Conservation (phyloP, 495 filamentous ascomycete genomes). For the Hypoxylon lienhwacheense region DNA sequence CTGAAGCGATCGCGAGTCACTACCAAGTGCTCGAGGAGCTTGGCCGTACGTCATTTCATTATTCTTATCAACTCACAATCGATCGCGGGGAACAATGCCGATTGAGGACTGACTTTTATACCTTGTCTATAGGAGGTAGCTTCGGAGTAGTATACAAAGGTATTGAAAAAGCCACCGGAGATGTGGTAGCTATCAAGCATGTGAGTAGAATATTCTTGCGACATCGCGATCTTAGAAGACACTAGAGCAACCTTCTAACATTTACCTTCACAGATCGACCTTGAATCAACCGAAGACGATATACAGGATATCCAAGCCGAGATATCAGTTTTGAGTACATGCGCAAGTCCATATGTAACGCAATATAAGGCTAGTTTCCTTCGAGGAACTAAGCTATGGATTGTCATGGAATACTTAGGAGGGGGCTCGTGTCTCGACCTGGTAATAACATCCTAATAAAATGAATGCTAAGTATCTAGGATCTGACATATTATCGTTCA, state of each 20-base stretch:
- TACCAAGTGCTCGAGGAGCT: constrained; percentile 93
- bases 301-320: constrained; percentile 98
- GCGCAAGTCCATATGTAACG: constrained; percentile 88
- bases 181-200: constrained; percentile 91
- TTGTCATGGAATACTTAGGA: constrained; percentile 97
- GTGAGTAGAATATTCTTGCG: constrained; percentile 56
- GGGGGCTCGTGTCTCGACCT: constrained; percentile 92
- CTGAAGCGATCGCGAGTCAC: constrained; percentile 71
- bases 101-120: constrained; percentile 22
- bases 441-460: constrained; percentile 50
- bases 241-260: constrained; percentile 20
- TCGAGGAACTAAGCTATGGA: constrained; percentile 94
- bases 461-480: background rate
- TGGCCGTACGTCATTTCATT: constrained; percentile 66
- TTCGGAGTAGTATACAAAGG: constrained; percentile 98
- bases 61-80: background rate
- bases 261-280: constrained; percentile 72
- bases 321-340: constrained; percentile 92
- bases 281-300: constrained; percentile 96
- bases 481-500: constrained; percentile 34
- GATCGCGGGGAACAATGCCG: background rate
- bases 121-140: constrained; percentile 66
- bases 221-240: background rate
- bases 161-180: constrained; percentile 79
- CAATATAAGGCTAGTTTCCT: constrained; percentile 96